Conservation (phyloP, 305 asterid genomes). For the Fraxinus albicans region DNA sequence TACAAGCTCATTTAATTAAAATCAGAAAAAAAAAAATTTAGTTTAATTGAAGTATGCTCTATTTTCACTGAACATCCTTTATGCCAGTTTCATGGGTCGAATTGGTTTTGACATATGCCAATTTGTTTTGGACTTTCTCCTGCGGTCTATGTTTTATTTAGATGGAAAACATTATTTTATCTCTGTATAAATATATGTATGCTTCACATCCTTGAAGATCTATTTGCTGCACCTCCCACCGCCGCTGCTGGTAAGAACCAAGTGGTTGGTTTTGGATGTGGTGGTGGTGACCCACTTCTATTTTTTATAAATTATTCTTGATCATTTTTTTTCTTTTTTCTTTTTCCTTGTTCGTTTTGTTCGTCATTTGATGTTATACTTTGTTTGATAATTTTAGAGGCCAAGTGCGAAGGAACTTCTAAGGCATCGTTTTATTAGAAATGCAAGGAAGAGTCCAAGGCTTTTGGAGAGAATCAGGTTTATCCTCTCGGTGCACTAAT, state of each 20-base stretch:
- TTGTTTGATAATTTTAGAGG: conserved; percentile 49
- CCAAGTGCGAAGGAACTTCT: conserved; percentile 92
- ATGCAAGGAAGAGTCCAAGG: conserved; percentile 84
- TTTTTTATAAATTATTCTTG: conserved; percentile 7
- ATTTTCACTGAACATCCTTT: background rate
- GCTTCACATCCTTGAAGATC: conserved; percentile 21
- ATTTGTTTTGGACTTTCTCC: background rate
- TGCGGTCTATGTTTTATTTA: background rate
- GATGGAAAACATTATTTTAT: background rate
- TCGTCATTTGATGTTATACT: conserved; percentile 14
- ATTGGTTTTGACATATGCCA: background rate
- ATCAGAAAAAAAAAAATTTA: background rate
- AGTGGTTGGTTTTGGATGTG: background rate
- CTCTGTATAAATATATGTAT: conserved; percentile 5
- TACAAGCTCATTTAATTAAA: background rate
- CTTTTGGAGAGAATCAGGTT: conserved; percentile 94
- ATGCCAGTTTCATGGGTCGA: background rate
- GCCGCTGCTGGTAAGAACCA: background rate
- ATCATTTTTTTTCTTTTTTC: background rate
- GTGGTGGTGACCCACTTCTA: conserved; percentile 11
- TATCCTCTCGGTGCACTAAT: conserved; percentile 20
- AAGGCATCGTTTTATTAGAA: conserved; percentile 83
- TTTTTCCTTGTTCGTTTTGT: conserved; percentile 20
- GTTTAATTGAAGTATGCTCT: background rate
- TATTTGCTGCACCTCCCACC: conserved; percentile 12